Evolutionary conservation across 805 yeast species (phyloP), one percentile per base, ranked within the genome.

Genomic region (Teunomyces tritomae): DNA sequence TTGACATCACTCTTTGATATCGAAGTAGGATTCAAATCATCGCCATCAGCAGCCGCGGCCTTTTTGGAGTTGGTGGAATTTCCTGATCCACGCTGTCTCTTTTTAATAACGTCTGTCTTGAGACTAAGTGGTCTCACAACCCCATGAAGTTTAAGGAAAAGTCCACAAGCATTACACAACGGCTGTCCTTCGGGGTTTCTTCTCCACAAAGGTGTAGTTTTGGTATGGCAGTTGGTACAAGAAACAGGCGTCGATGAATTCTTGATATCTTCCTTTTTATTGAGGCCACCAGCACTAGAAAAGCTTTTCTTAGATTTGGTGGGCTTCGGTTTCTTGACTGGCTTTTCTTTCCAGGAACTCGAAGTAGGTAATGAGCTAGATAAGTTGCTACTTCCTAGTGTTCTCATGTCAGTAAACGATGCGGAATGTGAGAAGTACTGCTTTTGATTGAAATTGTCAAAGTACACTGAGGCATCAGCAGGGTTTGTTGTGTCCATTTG

Each of bases 201-300:
- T 57, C 99, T 75, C 99, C 99, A 92, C 13, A 92, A 67, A 1
- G 99, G 99, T 0, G 99, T 92, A 13, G 95, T 90, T 53, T 79
- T 82, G 0, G 99, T 92, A 59, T 86, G 84, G 67, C 99, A 92
- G 67, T 92, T 92, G 13, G 92, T 84, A 67, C 98, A 92, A 27
- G 70, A 60, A 4, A 63, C 61, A 30, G 43, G 34, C 24, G 24
- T 16, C 8, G 34, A 39, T 20, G 28, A 30, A 17, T 44, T 27
- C 16, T 27, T 26, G 10, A 28, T 14, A n/a, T 26, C 29, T 26
- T 29, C 41, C 29, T 28, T 33, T 43, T 27, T 30, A 27, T 27
- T 29, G 26, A 16, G 17, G 30, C 16, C 44, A 17, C 36, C 33
- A 8, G 37, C 36, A 24, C 44, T 30, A 13, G 28, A 16, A 9